These are phyloP conservation scores for Acorus calamus DNA, from an alignment of 106 monocot species.

Conservation along the genomic window DNA sequence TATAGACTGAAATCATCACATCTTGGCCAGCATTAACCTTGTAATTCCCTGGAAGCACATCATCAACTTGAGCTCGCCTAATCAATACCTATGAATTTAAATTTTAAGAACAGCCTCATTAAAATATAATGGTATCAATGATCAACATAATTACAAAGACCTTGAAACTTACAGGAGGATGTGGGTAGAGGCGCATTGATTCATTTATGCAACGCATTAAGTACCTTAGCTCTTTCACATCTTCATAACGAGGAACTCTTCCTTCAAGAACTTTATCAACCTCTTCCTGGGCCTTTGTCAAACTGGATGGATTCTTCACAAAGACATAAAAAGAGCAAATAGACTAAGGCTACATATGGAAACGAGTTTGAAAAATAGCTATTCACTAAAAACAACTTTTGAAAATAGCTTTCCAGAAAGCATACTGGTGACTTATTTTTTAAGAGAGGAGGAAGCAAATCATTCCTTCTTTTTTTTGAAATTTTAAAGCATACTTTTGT, in stretches of 20 bases:
- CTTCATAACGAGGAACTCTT: slow-evolving; percentile 72
- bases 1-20: slow-evolving; percentile 98
- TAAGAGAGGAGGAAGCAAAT: too few relatives aligned
- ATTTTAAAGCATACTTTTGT: too few relatives aligned
- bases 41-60: slow-evolving; percentile 86
- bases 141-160: background rate
- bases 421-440: too few relatives aligned
- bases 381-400: too few relatives aligned
- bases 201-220: slow-evolving; percentile 85
- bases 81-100: slow-evolving; percentile 59
- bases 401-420: too few relatives aligned
- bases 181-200: slow-evolving; percentile 97
- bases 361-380: too few relatives aligned
- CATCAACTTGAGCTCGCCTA: slow-evolving; percentile 76
- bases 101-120: background rate
- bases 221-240: slow-evolving; percentile 89
- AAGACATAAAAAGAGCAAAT: background rate
- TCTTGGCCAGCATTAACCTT: slow-evolving; percentile 86
- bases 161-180: slow-evolving; percentile 70
- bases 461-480: too few relatives aligned
- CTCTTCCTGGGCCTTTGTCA: slow-evolving; percentile 69
- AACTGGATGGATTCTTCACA: slow-evolving; percentile 40
- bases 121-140: slow-evolving; percentile 1
- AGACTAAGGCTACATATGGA: background rate
- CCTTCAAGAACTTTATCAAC: slow-evolving; percentile 78